A percentile compares a stretch with the other conserved stretches of the same genome.
phyloP scores from a whole-genome alignment of 2,329 filamentous ascomycete genomes.

The Pseudogymnoascus sp. region DNA sequence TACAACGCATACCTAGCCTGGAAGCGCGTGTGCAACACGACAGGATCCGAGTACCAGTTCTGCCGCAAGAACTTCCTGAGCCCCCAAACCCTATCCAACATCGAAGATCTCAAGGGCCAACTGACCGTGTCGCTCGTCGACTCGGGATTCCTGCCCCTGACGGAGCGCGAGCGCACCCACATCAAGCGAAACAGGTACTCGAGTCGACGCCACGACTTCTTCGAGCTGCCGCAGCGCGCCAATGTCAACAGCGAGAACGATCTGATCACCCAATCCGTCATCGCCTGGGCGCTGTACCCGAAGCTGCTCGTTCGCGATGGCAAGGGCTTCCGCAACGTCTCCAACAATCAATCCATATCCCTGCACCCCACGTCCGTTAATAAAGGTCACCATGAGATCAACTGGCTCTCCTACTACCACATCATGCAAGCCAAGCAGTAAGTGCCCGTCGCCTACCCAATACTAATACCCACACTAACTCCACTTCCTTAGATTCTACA shows the following conservation, averaged over 20 bases:
- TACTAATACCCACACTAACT: constrained; percentile 17
- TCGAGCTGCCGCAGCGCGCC: constrained; percentile 68
- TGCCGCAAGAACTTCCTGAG: constrained; percentile 93
- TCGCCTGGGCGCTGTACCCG: constrained; percentile 93
- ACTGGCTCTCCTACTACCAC: constrained; percentile 90
- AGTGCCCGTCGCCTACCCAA: constrained; percentile 27
- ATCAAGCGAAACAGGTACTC: constrained; percentile 47
- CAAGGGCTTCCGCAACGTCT: constrained; percentile 82
- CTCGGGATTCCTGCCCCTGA: constrained; percentile 70
- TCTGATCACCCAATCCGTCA: constrained; percentile 66
- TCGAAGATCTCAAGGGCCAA: constrained; percentile 93
- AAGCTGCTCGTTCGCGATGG: constrained; percentile 78
- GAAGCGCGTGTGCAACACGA: constrained; percentile 69
- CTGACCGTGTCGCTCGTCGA: constrained; percentile 78
- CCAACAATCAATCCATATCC: constrained; percentile 85
- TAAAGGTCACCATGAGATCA: constrained; percentile 56
- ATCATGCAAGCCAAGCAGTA: constrained; percentile 88
- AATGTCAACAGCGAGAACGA: constrained; percentile 76
- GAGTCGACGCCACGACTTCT: constrained; percentile 61
- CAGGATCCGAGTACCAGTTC: constrained; percentile 72
- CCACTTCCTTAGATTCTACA: constrained; percentile 56
- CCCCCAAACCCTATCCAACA: constrained; percentile 78
- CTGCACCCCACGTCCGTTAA: constrained; percentile 87
- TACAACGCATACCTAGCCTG: constrained; percentile 91
- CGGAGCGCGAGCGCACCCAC: constrained; percentile 57